These are phyloP conservation scores for Dictyophora rubrovolvata DNA, from an alignment of 768 basidiomycete species.

Conservation along the genomic window DNA sequence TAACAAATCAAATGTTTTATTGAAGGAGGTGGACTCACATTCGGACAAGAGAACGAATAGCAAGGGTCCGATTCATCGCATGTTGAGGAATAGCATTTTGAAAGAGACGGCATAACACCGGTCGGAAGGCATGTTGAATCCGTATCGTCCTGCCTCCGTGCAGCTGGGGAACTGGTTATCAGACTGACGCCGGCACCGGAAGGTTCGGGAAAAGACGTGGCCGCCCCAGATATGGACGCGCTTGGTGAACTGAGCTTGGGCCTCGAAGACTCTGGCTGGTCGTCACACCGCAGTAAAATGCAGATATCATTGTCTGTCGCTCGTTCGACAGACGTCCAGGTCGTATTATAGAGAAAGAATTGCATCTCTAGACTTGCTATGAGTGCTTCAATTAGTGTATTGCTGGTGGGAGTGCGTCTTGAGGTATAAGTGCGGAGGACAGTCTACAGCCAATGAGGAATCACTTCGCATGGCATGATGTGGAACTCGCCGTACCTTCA, in stretches of 20 bases:
- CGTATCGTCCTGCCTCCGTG: not conserved
- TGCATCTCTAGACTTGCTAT: constrained; percentile 6
- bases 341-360: not conserved
- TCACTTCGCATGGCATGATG: not conserved
- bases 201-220: too few relatives aligned
- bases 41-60: constrained; percentile 74
- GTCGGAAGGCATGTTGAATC: constrained; percentile 47
- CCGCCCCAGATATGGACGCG: too few relatives aligned
- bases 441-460: not conserved
- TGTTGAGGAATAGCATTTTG: constrained; percentile 81
- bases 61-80: constrained; percentile 75
- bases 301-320: constrained; percentile 4
- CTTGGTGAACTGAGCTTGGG: too few relatives aligned
- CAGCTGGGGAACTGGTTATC: not conserved
- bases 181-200: not conserved
- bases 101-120: constrained; percentile 81
- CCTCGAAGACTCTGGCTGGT: not conserved
- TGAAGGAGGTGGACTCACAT: not conserved
- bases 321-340: not conserved
- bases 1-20: too few relatives aligned
- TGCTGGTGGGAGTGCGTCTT: not conserved
- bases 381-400: constrained; percentile 1
- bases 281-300: constrained; percentile 2
- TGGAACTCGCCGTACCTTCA: not conserved
- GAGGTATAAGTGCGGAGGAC: not conserved